Base-by-base conservation (phyloP, 1,139 yeast species). In the Pichia sp. region DNA sequence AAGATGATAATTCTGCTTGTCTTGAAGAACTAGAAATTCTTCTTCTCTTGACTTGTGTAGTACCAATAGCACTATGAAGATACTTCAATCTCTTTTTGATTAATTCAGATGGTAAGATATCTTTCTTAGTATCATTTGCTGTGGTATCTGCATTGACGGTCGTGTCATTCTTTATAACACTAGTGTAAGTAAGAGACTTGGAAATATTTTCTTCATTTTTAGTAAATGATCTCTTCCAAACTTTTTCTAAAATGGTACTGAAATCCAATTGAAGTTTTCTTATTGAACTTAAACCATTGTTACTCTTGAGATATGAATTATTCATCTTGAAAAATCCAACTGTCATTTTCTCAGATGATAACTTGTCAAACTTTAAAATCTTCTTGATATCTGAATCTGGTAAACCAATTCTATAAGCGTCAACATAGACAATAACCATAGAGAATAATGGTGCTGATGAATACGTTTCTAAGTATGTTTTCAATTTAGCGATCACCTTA, bases 401-500 rank as follows among this genome's bases (percentile, higher is more conserved):
- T 10, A 52, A 14, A 6, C 19, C 28, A 24, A 35, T 22, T 4
- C 41, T 19, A 19, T 32, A 53, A 9, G 46, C 27, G 34, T 53
- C 55, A 33, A 50, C 41, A 22, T 52, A 53, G 6, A 52, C 38
- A 30, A 59, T 40, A 3, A 58, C 18, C 20, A 60, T 18, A 1
- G 61, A 55, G 20, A 51, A 57, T 4, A 50, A 41, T 9, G 33
- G 63, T 46, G 63, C 69, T 35, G 59, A 58, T 42, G 75, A 67
- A 53, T 62, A 74, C 36, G 63, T 65, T 8, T 62, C 62, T n/a
- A 70, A 54, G 47, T 76, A 65, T 6, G 68, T 66, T 3, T 70
- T 50, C 2, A 77, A 58, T 52, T 76, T 76, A 14, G 53, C 54
- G 40, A 77, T 59, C 14, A 75, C 71, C 8, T 54, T 54, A 11